phyloP scores from a whole-genome alignment of 768 basidiomycete species.

The Boletus reticuloceps region DNA sequence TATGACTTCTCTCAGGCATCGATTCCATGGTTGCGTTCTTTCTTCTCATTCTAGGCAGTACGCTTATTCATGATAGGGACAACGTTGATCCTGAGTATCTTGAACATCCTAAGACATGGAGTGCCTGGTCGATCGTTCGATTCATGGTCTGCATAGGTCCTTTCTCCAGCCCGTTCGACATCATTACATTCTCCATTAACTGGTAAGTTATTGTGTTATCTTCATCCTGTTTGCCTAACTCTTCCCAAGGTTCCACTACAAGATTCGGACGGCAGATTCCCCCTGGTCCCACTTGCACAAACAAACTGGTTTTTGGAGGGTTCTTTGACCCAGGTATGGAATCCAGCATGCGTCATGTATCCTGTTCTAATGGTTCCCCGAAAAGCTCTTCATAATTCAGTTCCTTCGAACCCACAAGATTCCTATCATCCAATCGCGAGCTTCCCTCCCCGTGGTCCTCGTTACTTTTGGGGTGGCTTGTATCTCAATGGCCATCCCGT shows the following conservation, averaged over 20 bases:
- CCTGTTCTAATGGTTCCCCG: background rate
- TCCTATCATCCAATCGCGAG: slow-evolving; percentile 32
- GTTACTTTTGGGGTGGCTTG: slow-evolving; percentile 33
- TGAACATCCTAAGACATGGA: slow-evolving; percentile 29
- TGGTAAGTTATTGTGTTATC: slow-evolving; percentile 19
- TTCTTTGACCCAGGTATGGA: slow-evolving; percentile 34
- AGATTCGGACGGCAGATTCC: slow-evolving; percentile 25
- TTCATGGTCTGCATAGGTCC: slow-evolving; percentile 38
- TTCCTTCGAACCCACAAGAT: slow-evolving; percentile 32
- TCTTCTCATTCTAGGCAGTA: background rate
- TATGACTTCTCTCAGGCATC: slow-evolving; percentile 38
- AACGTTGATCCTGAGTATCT: slow-evolving; percentile 39
- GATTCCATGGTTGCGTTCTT: slow-evolving; percentile 31
- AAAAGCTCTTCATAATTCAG: slow-evolving; percentile 32
- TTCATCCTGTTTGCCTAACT: background rate
- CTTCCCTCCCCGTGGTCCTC: slow-evolving; percentile 23
- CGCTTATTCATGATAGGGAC: slow-evolving; percentile 25
- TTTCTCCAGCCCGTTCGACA: slow-evolving; percentile 37
- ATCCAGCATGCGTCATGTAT: background rate
- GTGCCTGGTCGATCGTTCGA: slow-evolving; percentile 33
- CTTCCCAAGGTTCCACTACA: slow-evolving; percentile 29
- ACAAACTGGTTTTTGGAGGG: slow-evolving; percentile 38
- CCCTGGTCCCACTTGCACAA: slow-evolving; percentile 32
- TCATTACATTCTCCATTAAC: slow-evolving; percentile 31
- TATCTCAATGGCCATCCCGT: slow-evolving; percentile 32